Base-by-base conservation (phyloP, 1,139 yeast species). In the Candida tunisiensis region DNA sequence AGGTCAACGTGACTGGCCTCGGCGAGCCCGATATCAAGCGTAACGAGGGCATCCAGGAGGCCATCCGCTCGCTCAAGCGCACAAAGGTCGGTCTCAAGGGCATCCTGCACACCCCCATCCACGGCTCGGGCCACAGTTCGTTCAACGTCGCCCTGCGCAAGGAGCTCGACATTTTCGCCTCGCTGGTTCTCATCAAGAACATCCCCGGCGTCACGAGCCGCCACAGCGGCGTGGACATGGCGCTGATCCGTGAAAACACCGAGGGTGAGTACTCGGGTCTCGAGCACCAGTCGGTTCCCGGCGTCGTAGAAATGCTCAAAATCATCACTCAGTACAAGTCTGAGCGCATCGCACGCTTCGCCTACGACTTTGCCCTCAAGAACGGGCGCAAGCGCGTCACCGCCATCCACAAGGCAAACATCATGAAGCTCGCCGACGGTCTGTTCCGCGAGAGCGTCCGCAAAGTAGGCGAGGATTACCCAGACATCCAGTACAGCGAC, bases 251-350 rank as follows among this genome's bases (percentile, higher is more conserved):
- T 67, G 98, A 88, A 62, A 88, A 88, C 69, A 70, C 83, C 30
- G 96, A 88, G 63, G 96, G 95, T 64, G 98, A 88, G 61, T 88
- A 83, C 65, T 83, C 96, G 32, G 98, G 98, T 47, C 69, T 88
- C 50, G 98, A 88, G 66, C 96, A 88, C 62, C 91, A 79, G 60
- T 80, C 94, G 27, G 91, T 80, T 49, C 93, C 93, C 41, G 98
- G 95, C 57, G 94, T 85, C 39, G 96, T 88, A 42, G 96, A 88
- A 65, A 80, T 94, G 24, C 66, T 88, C 47, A 88, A 88, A 66
- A 79, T 88, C 56, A 78, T 85, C 66, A 85, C 96, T 47, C 74
- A 83, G 60, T 69, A 72, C 62, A 85, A 85, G 65, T 77, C 93
- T 32, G 98, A 88, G 68, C 75, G 98, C 63, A 79, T 88, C 45